A percentile compares a stretch with the other conserved stretches of the same genome.
Evolutionary conservation across 768 basidiomycete species (phyloP).

Genomic region (Podaxis carcinomalis): DNA sequence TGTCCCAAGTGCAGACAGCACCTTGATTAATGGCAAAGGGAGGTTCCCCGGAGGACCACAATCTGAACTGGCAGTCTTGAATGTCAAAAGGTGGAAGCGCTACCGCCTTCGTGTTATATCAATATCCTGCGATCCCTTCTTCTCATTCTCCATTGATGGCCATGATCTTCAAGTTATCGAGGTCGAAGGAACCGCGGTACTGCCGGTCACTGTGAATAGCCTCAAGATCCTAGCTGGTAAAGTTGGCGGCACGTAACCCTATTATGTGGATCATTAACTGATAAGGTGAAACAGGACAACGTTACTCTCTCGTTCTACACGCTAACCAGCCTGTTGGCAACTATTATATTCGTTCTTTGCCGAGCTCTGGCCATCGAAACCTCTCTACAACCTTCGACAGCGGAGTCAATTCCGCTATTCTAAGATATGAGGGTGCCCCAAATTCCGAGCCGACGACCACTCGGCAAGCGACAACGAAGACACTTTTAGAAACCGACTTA

Average conservation of each 20-base stretch:
- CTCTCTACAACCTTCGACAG: conserved; percentile 22
- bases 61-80: conserved; percentile 30
- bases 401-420: conserved; percentile 41
- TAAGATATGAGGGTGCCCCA: conserved; percentile 43
- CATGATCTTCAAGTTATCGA: conserved; percentile 37
- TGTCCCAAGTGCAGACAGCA: conserved; percentile 21
- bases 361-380: conserved; percentile 17
- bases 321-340: conserved; percentile 40
- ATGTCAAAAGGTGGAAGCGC: conserved; percentile 32
- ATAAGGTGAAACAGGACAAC: conserved; percentile 23
- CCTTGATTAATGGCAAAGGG: conserved; percentile 44
- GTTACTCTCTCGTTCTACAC: conserved; percentile 39
- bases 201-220: conserved; percentile 29
- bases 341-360: conserved; percentile 50
- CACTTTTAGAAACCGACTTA: conserved; percentile 23
- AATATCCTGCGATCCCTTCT: conserved; percentile 42
- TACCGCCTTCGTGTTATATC: conserved; percentile 50
- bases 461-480: conserved; percentile 13
- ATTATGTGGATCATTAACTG: conserved; percentile 30
- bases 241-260: conserved; percentile 24
- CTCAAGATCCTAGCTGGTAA: conserved; percentile 38
- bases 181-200: conserved; percentile 30
- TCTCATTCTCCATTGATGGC: conserved; percentile 32
- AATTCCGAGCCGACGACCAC: conserved; percentile 32
- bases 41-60: conserved; percentile 32